Evolutionary conservation across 1,284 basidiomycete genomes (phyloP).

Genomic region (Leccinum angustisporum): DNA sequence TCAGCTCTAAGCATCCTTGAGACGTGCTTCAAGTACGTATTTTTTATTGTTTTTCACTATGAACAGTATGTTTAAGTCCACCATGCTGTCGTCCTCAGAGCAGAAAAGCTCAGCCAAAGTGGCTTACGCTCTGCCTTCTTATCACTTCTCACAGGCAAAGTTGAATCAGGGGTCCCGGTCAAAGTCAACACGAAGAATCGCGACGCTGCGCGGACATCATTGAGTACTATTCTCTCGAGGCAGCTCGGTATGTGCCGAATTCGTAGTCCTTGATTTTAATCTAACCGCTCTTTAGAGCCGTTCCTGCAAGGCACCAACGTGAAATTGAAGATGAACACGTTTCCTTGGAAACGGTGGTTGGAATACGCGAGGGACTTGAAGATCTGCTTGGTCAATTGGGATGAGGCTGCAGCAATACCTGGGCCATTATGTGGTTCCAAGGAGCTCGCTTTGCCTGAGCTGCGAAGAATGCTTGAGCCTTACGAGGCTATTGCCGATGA

Average conservation of each 20-base stretch:
- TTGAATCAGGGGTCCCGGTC: not conserved
- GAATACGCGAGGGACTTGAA: not conserved
- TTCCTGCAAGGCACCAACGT: not conserved
- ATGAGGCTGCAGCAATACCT: not conserved
- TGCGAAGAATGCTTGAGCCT: too few species aligned
- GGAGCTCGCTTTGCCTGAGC: too few species aligned
- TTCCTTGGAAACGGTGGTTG: not conserved
- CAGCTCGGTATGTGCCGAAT: not conserved
- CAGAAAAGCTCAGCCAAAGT: not conserved
- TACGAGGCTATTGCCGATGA: too few species aligned
- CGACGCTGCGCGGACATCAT: not conserved
- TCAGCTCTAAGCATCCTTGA: not conserved
- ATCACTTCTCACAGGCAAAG: not conserved
- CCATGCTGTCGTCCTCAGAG: too few species aligned
- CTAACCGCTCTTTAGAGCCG: not conserved
- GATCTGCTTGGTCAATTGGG: not conserved
- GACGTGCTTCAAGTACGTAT: not conserved
- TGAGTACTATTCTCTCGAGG: not conserved
- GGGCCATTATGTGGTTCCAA: too few species aligned
- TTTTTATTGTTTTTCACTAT: too few species aligned
- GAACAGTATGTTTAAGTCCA: too few species aligned
- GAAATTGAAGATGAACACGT: not conserved
- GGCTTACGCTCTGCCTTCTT: not conserved
- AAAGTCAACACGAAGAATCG: not conserved
- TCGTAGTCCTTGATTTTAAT: not conserved